Base-by-base conservation (phyloP, 164 flowering plant species). In the Stephania japonica region DNA sequence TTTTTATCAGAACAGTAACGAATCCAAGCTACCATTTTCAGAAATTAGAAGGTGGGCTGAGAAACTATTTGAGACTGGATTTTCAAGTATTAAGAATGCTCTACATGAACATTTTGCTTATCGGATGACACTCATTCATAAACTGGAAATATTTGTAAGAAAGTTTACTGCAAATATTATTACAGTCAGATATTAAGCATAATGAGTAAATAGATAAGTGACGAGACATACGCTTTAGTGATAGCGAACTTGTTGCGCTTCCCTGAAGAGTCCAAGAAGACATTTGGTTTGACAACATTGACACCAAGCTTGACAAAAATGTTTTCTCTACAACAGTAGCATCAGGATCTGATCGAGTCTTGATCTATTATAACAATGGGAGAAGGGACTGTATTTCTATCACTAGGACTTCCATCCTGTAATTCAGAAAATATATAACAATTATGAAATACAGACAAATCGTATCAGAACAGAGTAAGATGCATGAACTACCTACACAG, bases 221-320 rank as follows among this genome's bases (percentile, higher is more conserved):
- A 72, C 42, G 63, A 67, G 49, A 85, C 95, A 81, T 89, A 96
- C 98, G 92, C 88, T 82, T 82, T 90, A 50, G 99, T 96, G 78
- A 96, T 93, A 78, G 89, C 79, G 86, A 96, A 92, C 67, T 73
- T 93, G 86, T 88, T 93, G 86, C 92, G 99, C 84, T 96, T 96
- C 73, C 99, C 99, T 42, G 99, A 93, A 70, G 98, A 87, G 83
- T 96, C 99, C 77, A 93, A 79, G 80, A 78, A 92, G 65, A 96
- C 98, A 82, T 89, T 93, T 64, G 97, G 98, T 88, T 93, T 93
- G 47, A 85, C 88, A n/a, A n/a, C n/a, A n/a, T n/a, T n/a, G n/a
- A n/a, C n/a, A n/a, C n/a, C n/a, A n/a, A n/a, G n/a, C n/a, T n/a
- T n/a, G n/a, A n/a, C n/a, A n/a, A n/a, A n/a, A n/a, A n/a, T n/a